These are phyloP conservation scores for Globisporangium sylvaticum DNA, from an alignment of 352 stramenopile genomes.

Conservation along the genomic window DNA sequence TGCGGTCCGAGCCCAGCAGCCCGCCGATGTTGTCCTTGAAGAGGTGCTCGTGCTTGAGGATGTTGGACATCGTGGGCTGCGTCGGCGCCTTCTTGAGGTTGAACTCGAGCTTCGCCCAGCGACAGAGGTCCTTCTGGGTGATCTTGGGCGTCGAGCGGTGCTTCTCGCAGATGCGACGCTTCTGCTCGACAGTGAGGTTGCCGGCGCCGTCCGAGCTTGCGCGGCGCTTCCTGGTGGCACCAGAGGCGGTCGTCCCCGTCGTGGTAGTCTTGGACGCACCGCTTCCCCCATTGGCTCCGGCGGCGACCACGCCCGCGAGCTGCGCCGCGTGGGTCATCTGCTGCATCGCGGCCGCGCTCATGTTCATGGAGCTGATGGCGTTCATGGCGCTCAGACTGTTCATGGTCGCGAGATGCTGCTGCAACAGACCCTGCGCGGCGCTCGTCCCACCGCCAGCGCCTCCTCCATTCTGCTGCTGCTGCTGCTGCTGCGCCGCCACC, in stretches of 20 bases:
- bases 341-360: conserved; percentile 5
- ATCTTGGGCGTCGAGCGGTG: conserved; percentile 83
- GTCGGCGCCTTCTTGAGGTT: conserved; percentile 79
- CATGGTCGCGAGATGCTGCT: conserved; percentile 19
- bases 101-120: conserved; percentile 88
- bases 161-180: conserved; percentile 87
- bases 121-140: conserved; percentile 85
- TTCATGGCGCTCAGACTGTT: conserved; percentile 20
- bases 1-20: conserved; percentile 69
- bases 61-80: conserved; percentile 29
- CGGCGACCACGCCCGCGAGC: neutral
- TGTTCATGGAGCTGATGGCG: conserved; percentile 13
- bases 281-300: neutral
- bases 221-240: conserved; percentile 26
- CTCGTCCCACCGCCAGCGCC: neutral
- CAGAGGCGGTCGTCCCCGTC: too few species aligned
- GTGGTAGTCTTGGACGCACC: neutral
- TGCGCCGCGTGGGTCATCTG: conserved; percentile 6
- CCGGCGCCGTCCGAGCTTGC: conserved; percentile 44
- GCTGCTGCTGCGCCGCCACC: conserved; percentile 16
- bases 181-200: conserved; percentile 86
- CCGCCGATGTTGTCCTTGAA: conserved; percentile 84
- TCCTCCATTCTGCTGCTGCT: conserved; percentile 21
- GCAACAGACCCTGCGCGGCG: conserved; percentile 14
- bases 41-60: conserved; percentile 85